These are phyloP conservation scores for Phytophthora sojae DNA, from an alignment of 352 stramenopile species.

Conservation along the genomic window DNA sequence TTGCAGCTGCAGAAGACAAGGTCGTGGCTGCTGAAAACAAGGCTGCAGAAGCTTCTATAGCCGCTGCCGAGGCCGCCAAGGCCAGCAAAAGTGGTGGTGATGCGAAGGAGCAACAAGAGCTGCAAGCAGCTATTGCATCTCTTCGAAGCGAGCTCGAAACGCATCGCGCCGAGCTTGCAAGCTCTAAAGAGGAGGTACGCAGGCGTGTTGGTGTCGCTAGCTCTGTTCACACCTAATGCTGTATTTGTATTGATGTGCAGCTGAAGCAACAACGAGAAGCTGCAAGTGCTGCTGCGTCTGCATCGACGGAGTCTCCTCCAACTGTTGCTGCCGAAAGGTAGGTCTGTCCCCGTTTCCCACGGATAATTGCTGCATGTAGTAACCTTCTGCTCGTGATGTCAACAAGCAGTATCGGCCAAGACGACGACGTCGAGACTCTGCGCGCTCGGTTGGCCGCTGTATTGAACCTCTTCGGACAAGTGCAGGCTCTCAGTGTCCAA, in stretches of 20 bases:
- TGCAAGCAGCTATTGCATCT: conserved; percentile 32
- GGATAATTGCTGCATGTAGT: no score
- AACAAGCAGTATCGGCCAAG: conserved; percentile 18
- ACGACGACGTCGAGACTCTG: conserved; percentile 22
- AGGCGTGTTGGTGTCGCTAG: not conserved
- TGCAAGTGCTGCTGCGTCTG: conserved; percentile 1
- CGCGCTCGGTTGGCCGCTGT: conserved; percentile 27
- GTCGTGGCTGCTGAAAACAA: conserved; percentile 37
- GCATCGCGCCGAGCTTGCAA: conserved; percentile 20
- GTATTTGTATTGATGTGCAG: conserved; percentile 8
- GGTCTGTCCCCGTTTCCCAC: not conserved
- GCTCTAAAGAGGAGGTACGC: conserved; percentile 31
- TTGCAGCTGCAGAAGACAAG: conserved; percentile 38
- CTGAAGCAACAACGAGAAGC: conserved; percentile 25
- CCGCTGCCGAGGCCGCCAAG: conserved; percentile 23
- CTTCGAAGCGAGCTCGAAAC: conserved; percentile 32
- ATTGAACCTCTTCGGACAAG: conserved; percentile 34
- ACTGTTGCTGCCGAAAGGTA: conserved; percentile 27
- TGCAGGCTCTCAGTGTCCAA: conserved; percentile 37
- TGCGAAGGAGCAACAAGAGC: conserved; percentile 19
- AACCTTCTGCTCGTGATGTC: not conserved
- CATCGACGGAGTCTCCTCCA: conserved; percentile 4
- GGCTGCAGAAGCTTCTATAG: conserved; percentile 30
- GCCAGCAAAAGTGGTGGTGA: conserved; percentile 10
- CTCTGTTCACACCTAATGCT: not conserved